Evolutionary conservation across 345 rosid species (phyloP).

Genomic region (Eucalyptus virginea): DNA sequence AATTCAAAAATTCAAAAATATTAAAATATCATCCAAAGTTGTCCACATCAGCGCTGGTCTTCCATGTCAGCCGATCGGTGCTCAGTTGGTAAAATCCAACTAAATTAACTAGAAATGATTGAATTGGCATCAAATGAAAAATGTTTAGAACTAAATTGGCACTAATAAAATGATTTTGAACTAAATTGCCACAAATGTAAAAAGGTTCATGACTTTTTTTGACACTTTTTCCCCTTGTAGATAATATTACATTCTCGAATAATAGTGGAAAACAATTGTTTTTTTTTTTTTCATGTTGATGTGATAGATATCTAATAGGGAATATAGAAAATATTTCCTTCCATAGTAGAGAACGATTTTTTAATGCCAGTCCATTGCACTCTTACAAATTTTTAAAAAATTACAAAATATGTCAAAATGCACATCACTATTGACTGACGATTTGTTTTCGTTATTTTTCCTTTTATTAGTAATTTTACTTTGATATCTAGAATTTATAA

Average conservation of each 20-base stretch:
- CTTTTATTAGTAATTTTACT: too few relatives aligned
- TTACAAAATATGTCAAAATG: neutral
- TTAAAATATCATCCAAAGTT: too few relatives aligned
- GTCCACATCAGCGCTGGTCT: accelerated
- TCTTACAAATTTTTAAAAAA: neutral
- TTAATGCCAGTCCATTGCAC: neutral
- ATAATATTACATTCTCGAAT: too few relatives aligned
- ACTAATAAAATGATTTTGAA: accelerated
- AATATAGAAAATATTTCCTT: neutral
- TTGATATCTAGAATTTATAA: too few relatives aligned
- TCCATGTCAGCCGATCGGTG: accelerated
- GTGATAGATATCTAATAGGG: neutral
- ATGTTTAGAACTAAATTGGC: too few relatives aligned
- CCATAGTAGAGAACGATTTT: neutral
- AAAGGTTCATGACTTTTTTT: too few relatives aligned
- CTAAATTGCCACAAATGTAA: too few relatives aligned
- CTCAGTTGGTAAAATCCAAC: accelerated
- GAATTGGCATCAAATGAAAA: too few relatives aligned
- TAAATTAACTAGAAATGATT: too few relatives aligned
- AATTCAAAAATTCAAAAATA: too few relatives aligned
- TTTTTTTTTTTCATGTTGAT: neutral
- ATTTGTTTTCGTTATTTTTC: too few relatives aligned
- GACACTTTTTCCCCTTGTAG: neutral
- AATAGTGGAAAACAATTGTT: neutral
- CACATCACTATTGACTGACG: neutral